phyloP scores from a whole-genome alignment of 2,329 filamentous ascomycete genomes.

The Exophiala sp. region DNA sequence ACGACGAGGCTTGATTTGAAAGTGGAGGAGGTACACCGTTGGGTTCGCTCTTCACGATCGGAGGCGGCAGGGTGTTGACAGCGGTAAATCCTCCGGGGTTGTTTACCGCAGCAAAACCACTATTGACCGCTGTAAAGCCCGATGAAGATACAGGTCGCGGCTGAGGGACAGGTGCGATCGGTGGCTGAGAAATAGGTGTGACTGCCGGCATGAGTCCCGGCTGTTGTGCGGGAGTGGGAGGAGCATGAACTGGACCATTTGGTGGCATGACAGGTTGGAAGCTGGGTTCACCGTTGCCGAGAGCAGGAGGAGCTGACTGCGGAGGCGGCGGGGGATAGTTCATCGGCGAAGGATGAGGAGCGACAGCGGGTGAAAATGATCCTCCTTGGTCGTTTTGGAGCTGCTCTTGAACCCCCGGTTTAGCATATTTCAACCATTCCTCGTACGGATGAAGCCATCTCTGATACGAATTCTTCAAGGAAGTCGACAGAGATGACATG shows the following conservation, averaged over 20 bases:
- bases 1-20: slow-evolving; percentile 50
- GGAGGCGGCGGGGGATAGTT: slow-evolving; percentile 51
- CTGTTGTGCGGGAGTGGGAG: slow-evolving; percentile 26
- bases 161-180: slow-evolving; percentile 36
- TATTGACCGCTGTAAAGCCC: slow-evolving; percentile 72
- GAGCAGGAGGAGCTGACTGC: slow-evolving; percentile 39
- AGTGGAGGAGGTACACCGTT: slow-evolving; percentile 56
- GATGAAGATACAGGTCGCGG: slow-evolving; percentile 38
- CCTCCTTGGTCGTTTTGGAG: slow-evolving; percentile 90
- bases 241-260: slow-evolving; percentile 8
- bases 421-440: slow-evolving; percentile 84
- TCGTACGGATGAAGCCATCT: slow-evolving; percentile 97
- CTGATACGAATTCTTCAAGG: slow-evolving; percentile 96
- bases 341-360: slow-evolving; percentile 70
- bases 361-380: slow-evolving; percentile 66
- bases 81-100: slow-evolving; percentile 45
- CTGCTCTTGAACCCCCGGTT: slow-evolving; percentile 94
- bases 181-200: slow-evolving; percentile 33
- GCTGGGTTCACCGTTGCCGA: slow-evolving; percentile 43
- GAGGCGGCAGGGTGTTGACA: slow-evolving; percentile 37
- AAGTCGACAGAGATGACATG: slow-evolving; percentile 97
- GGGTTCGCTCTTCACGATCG: slow-evolving; percentile 48
- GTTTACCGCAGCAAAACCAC: slow-evolving; percentile 60
- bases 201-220: slow-evolving; percentile 34
- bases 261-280: slow-evolving; percentile 37